Base-by-base conservation (phyloP, 768 basidiomycete species). In the Boletellus ananiceps region DNA sequence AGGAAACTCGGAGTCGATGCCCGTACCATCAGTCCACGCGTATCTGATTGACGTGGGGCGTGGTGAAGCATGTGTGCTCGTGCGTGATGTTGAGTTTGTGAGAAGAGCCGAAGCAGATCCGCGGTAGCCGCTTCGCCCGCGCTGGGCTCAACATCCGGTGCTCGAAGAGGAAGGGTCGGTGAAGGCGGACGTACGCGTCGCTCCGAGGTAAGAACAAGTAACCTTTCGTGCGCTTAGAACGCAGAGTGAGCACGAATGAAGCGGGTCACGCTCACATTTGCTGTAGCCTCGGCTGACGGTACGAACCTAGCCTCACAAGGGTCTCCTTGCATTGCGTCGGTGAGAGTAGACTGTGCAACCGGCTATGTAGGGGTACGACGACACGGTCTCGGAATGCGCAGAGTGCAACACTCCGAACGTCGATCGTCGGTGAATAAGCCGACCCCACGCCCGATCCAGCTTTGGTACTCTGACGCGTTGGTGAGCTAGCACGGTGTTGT, bases 381-480 rank as follows among this genome's bases (percentile, higher is more conserved):
- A 92, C 81, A 47, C 78, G 79, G 69, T 93, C 89, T 25, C 90
- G 80, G 64, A 93, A 93, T 8, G 85, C 80, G 36, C 81, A 78
- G 21, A 93, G 73, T 6, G 88, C 86, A n/a, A 92, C 76, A 6
- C 81, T 81, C 27, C 90, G 83, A 21, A 92, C 88, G 55, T 93
- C 90, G 45, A 93, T 88, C 32, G 78, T 80, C 14, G 77, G 71
- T 0, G 74, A 62, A 18, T 79, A 69, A 32, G 65, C 50, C 3
- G 55, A 56, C 6, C 48, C 47, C 58, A 64, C 50, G 60, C 69
- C 18, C 52, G 54, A 34, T 69, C 56, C 45, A 59, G 52, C 69
- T 57, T 79, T 82, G 25, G 69, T 65, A 33, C 67, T 70, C 60
- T 81, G 81, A 15, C 81, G 73, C 4, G 73, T 60, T 57, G 81